These are phyloP conservation scores for Colletotrichum sp. DNA, from an alignment of 2,329 filamentous ascomycete genomes.

Conservation along the genomic window DNA sequence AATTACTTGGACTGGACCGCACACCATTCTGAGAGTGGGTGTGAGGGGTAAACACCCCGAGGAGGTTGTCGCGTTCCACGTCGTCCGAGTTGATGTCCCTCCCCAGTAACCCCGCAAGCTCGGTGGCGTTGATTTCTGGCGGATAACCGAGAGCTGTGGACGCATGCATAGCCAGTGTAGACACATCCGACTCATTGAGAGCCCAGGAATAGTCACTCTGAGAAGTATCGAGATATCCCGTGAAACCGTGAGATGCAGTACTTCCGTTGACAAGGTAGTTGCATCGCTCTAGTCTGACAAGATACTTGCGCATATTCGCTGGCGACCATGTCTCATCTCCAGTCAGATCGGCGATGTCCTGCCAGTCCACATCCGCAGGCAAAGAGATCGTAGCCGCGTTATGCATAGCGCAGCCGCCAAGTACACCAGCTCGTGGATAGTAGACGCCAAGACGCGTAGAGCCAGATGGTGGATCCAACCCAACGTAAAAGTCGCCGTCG, in stretches of 20 bases:
- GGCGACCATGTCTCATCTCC: constrained; percentile 64
- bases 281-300: background rate
- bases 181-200: background rate
- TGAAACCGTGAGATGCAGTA: background rate
- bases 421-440: constrained; percentile 50
- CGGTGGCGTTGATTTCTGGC: background rate
- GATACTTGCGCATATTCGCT: constrained; percentile 57
- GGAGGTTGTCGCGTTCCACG: background rate
- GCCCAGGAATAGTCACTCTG: background rate
- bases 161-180: background rate
- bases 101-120: background rate
- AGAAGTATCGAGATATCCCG: background rate
- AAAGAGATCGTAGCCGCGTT: constrained; percentile 64
- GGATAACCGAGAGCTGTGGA: background rate
- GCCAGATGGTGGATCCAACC: constrained; percentile 39
- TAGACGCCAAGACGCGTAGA: constrained; percentile 45
- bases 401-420: constrained; percentile 61
- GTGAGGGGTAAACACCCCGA: background rate
- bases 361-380: constrained; percentile 64
- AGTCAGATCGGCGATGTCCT: constrained; percentile 60
- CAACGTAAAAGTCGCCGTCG: constrained; percentile 35
- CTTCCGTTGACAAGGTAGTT: background rate
- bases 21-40: constrained; percentile 24
- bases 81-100: background rate
- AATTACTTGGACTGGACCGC: constrained; percentile 32